These are phyloP conservation scores for Collybiopsis luxurians DNA, from an alignment of 768 basidiomycete genomes.

Conservation along the genomic window DNA sequence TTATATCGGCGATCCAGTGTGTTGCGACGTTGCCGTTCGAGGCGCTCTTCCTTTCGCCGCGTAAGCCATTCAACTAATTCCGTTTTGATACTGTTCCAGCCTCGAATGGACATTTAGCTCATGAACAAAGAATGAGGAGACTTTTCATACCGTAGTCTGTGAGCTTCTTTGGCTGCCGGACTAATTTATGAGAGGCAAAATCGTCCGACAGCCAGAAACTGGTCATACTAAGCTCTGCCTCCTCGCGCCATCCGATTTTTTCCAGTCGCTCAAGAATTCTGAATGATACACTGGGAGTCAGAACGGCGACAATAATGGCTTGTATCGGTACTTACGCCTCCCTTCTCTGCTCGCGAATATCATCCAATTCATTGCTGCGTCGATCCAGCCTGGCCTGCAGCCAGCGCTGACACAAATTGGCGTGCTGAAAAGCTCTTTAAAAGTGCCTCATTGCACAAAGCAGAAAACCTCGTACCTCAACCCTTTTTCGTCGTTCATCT, in stretches of 20 bases:
- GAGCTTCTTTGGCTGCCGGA: not conserved
- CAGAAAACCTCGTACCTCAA: not conserved
- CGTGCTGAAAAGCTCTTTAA: not conserved
- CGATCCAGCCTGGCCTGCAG: not conserved
- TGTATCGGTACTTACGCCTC: not conserved
- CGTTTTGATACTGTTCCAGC: too few relatives aligned
- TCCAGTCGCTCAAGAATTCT: not conserved
- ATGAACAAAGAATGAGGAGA: too few relatives aligned
- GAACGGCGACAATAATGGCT: not conserved
- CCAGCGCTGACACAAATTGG: not conserved
- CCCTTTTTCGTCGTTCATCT: not conserved
- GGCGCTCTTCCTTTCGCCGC: too few relatives aligned
- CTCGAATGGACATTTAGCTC: too few relatives aligned
- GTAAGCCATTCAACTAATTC: too few relatives aligned
- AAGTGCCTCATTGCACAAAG: not conserved
- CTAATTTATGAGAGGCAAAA: not conserved
- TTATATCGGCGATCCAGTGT: too few relatives aligned
- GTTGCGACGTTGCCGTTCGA: too few relatives aligned
- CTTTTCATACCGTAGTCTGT: not conserved
- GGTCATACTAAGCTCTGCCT: not conserved
- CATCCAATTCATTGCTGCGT: not conserved
- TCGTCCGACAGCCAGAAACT: not conserved
- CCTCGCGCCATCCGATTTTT: constrained; percentile 3
- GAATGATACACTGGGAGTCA: not conserved
- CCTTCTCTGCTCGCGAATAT: not conserved